phyloP scores from a whole-genome alignment of 805 yeast species.

The Lachancea fermentati region DNA sequence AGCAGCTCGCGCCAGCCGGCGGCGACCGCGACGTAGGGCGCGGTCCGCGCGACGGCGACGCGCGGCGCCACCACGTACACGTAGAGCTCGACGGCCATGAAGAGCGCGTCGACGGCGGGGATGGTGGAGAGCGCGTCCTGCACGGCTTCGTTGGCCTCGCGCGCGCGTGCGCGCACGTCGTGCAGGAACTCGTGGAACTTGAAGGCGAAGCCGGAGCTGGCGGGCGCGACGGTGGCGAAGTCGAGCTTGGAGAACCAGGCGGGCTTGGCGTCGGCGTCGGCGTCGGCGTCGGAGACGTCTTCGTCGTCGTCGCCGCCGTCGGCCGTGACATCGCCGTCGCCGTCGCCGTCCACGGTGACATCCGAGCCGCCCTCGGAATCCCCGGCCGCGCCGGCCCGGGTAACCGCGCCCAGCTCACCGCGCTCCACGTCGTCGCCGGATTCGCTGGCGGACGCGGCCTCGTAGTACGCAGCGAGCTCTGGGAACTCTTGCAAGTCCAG shows the following conservation, averaged over 20 bases:
- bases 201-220: constrained; percentile 15
- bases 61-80: constrained; percentile 12
- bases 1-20: constrained; percentile 10
- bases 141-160: constrained; percentile 18
- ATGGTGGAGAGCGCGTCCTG: constrained; percentile 25
- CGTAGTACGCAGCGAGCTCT: constrained; percentile 24
- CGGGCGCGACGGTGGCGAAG: constrained; percentile 6
- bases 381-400: constrained; percentile 10
- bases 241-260: constrained; percentile 10
- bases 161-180: constrained; percentile 17
- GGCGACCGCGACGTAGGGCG: constrained; percentile 5
- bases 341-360: constrained; percentile 19
- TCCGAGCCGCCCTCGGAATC: constrained; percentile 16
- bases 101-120: constrained; percentile 17
- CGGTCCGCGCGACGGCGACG: constrained; percentile 1
- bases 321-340: constrained; percentile 9
- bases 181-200: constrained; percentile 19
- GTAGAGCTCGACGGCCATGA: constrained; percentile 20
- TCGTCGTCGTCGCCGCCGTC: constrained; percentile 12
- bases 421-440: constrained; percentile 6
- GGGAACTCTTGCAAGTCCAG: constrained; percentile 25
- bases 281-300: constrained; percentile 7
- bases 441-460: constrained; percentile 6
- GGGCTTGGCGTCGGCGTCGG: constrained; percentile 10
- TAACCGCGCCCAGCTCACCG: neutral